A percentile compares a stretch with the other conserved stretches of the same genome.
Evolutionary conservation across 768 basidiomycete species (phyloP).

Genomic region (Leccinum arenicola): DNA sequence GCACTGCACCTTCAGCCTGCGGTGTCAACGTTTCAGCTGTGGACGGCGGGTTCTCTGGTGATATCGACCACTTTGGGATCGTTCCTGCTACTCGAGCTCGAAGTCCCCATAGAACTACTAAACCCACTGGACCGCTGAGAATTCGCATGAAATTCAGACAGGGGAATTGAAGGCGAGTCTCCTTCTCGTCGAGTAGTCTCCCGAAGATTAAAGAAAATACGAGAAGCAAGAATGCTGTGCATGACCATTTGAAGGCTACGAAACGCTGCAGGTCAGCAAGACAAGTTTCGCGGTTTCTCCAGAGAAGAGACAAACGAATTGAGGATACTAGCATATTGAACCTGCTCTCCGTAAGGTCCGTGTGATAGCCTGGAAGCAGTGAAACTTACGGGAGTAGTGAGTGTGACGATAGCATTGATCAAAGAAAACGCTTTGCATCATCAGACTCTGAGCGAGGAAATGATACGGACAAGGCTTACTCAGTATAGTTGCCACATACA

Average conservation of each 20-base stretch:
- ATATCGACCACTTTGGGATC: background rate
- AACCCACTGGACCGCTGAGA: background rate
- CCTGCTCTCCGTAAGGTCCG: background rate
- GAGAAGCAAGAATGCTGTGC: conserved; percentile 26
- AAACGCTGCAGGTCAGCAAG: background rate
- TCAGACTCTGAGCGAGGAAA: background rate
- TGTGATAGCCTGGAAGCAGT: background rate
- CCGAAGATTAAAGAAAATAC: conserved; percentile 24
- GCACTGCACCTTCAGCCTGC: background rate
- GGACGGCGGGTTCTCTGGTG: background rate
- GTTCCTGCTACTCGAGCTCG: background rate
- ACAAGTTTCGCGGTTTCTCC: background rate
- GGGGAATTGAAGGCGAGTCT: background rate
- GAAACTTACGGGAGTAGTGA: conserved; percentile 10
- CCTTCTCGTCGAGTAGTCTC: conserved; percentile 12
- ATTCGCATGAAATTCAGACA: conserved; percentile 10
- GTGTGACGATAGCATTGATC: conserved; percentile 14
- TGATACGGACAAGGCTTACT: background rate
- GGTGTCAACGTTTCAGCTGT: background rate
- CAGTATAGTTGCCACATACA: conserved; percentile 18
- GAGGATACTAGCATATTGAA: conserved; percentile 15
- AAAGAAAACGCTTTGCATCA: conserved; percentile 13
- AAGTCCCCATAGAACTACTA: background rate
- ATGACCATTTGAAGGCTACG: conserved; percentile 19
- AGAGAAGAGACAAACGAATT: conserved; percentile 14